Evolutionary conservation across 371 early-diverging fungal genomes (phyloP).

Genomic region (Parasitella parasitica): DNA sequence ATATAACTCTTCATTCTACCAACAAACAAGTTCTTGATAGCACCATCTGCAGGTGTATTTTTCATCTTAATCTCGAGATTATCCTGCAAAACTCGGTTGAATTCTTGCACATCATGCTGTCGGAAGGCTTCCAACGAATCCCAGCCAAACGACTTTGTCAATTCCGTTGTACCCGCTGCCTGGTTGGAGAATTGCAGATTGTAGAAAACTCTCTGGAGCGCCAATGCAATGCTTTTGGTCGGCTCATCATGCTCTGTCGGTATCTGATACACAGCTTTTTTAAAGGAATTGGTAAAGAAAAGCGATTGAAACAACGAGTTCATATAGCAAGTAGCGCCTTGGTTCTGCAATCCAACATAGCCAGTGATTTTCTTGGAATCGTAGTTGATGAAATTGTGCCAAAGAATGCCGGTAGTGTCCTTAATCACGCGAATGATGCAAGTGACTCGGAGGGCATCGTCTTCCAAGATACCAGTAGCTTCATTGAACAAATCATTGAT

Average conservation of each 20-base stretch:
- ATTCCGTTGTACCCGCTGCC: conserved; percentile 87
- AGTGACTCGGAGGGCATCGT: conserved; percentile 65
- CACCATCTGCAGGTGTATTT: conserved; percentile 87
- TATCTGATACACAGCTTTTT: conserved; percentile 86
- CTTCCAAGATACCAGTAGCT: conserved; percentile 33
- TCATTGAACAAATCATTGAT: background rate
- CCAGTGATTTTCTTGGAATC: conserved; percentile 90
- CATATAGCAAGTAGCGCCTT: conserved; percentile 99
- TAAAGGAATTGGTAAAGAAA: conserved; percentile 93
- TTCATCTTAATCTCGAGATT: conserved; percentile 92
- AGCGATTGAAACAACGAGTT: conserved; percentile 97
- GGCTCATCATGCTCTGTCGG: conserved; percentile 88
- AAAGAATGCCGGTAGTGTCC: conserved; percentile 88
- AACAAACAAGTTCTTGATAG: conserved; percentile 83
- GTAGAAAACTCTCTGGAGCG: conserved; percentile 93
- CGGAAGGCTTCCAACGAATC: conserved; percentile 89
- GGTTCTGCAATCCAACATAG: conserved; percentile 93
- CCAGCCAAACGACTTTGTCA: conserved; percentile 97
- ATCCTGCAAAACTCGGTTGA: conserved; percentile 94
- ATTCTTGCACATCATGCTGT: conserved; percentile 98
- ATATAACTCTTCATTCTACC: conserved; percentile 95
- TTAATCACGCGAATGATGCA: conserved; percentile 79
- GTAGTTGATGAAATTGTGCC: conserved; percentile 90
- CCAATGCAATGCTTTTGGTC: conserved; percentile 79
- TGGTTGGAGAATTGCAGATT: conserved; percentile 68